Evolutionary conservation across 371 early-diverging fungal species (phyloP), one percentile per base, ranked within the genome.

Genomic region (Batkoa obscura): DNA sequence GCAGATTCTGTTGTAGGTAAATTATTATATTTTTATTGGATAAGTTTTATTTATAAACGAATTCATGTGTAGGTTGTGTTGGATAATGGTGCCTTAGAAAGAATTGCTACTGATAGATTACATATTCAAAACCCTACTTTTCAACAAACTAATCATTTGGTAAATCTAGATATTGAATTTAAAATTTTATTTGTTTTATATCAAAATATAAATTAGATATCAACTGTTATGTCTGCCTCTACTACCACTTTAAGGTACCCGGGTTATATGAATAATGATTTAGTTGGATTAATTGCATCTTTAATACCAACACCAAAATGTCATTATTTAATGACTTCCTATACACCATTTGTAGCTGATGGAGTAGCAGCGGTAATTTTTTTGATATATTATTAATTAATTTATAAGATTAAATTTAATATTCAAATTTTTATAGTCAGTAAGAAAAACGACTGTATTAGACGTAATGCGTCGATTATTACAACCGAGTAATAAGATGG

Each of bases 231-330:
- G 84, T 82, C 90, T 46, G 94, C 99, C 31, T 86, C 88, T 64
- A 99, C 98, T n/a, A 84, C 88, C 2, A 97, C 99, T 5, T 68
- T 99, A 35, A 79, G 99, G 55, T 99, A 97, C 74, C 99, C 99
- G 5, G 90, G 94, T 49, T 97, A 98, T 68, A 94, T 96, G 92
- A 97, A 96, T 71, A 95, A 94, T 64, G 99, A 99, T 66, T 73
- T 95, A 35, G 87, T 90, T 4, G 88, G 96, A 52, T 81, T 99
- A 64, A 75, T 97, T 3, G 86, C 94, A 0, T 86, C 91, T 0
- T 73, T 96, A 47, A 91, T 98, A 55, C 99, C 99, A 0, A 89
- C 94, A 12, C 88, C 91, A 3, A 76, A 90, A 48, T 94, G 98
- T 63, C 99, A 99, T 68, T 99, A 86, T 71, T 69, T 99, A 46